Evolutionary conservation across 2,329 filamentous ascomycete species (phyloP).

Genomic region (Bipolaris zeicola): DNA sequence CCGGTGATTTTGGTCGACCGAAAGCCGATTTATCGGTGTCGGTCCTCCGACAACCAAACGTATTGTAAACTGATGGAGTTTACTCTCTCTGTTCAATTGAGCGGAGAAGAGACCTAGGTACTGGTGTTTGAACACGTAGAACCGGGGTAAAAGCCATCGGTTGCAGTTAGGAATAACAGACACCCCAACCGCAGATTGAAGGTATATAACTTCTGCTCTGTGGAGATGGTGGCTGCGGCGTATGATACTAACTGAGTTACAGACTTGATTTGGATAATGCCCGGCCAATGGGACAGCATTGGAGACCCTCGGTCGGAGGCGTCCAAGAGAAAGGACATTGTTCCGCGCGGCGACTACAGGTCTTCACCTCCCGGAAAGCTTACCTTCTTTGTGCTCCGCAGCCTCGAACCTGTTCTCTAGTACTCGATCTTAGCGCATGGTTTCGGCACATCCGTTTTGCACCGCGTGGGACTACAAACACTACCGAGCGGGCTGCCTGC

Average conservation of each 20-base stretch:
- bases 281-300: not conserved
- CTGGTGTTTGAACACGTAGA: not conserved
- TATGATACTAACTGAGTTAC: not conserved
- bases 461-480: slow-evolving; percentile 52
- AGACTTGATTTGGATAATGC: not conserved
- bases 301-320: slow-evolving; percentile 37
- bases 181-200: not conserved
- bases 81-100: too few species aligned
- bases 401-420: slow-evolving; percentile 56
- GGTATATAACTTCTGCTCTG: not conserved
- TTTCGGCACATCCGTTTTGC: slow-evolving; percentile 51
- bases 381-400: slow-evolving; percentile 55
- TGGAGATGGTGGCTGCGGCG: not conserved
- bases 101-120: too few species aligned
- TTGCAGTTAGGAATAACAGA: not conserved
- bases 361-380: slow-evolving; percentile 48
- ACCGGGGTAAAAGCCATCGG: not conserved
- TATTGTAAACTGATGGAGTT: too few species aligned
- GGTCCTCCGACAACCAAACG: too few species aligned
- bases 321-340: slow-evolving; percentile 44
- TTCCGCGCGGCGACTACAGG: slow-evolving; percentile 50
- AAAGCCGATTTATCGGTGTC: too few species aligned
- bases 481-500: slow-evolving; percentile 51
- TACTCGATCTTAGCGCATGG: slow-evolving; percentile 56
- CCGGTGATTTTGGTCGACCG: too few species aligned